A percentile compares a stretch with the other conserved stretches of the same genome.
Evolutionary conservation across 2,329 filamentous ascomycete genomes (phyloP).

Genomic region (Colletotrichum echinochloae): DNA sequence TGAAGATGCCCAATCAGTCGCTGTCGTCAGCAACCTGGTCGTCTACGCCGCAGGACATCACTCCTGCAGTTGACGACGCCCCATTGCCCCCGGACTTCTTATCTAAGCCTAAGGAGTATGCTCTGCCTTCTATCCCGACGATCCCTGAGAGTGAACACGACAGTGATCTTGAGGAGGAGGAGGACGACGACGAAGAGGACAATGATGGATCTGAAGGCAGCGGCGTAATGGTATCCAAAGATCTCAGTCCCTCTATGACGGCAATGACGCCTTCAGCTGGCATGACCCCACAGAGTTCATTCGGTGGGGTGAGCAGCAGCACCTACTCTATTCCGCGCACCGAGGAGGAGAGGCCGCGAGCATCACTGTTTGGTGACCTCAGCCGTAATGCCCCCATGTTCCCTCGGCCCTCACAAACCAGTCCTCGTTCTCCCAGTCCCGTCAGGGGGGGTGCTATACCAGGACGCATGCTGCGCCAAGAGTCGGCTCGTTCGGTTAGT

Average conservation of each 20-base stretch:
- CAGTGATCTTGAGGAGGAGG: conserved; percentile 52
- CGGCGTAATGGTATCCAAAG: conserved; percentile 73
- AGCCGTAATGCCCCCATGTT: conserved; percentile 64
- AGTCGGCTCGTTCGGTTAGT: conserved; percentile 68
- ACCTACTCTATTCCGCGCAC: conserved; percentile 61
- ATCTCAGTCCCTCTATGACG: conserved; percentile 66
- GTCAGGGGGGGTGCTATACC: conserved; percentile 71
- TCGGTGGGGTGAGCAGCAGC: conserved; percentile 61
- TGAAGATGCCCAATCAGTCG: conserved; percentile 39
- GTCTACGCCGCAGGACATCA: conserved; percentile 25
- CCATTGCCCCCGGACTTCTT: conserved; percentile 56
- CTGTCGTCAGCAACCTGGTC: conserved; percentile 36
- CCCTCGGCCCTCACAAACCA: conserved; percentile 65
- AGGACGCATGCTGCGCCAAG: conserved; percentile 60
- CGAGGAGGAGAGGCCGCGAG: conserved; percentile 56
- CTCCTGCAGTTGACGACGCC: conserved; percentile 50
- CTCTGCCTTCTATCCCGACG: conserved; percentile 40
- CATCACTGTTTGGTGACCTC: conserved; percentile 68
- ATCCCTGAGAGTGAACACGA: conserved; percentile 39
- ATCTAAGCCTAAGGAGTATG: conserved; percentile 44
- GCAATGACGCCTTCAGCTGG: conserved; percentile 60
- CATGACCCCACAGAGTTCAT: conserved; percentile 70
- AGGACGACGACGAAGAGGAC: conserved; percentile 60
- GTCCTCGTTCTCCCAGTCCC: conserved; percentile 80
- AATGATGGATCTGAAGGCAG: conserved; percentile 68